Evolutionary conservation across 2,329 filamentous ascomycete species (phyloP).

Genomic region (Reticulascus tulasneorum): DNA sequence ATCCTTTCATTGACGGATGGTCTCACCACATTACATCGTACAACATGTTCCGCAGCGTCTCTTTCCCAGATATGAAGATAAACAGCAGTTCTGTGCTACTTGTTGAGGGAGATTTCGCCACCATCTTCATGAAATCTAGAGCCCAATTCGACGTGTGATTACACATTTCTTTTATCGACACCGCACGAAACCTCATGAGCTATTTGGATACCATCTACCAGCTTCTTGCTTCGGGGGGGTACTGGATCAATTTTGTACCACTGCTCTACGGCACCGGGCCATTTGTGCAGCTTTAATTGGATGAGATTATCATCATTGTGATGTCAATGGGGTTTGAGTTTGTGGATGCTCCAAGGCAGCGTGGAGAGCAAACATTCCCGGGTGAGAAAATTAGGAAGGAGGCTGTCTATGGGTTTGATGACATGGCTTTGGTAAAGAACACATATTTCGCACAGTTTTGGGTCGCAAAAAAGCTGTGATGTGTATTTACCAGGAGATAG

Average conservation of each 20-base stretch:
- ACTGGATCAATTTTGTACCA: conserved; percentile 55
- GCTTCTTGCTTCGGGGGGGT: conserved; percentile 41
- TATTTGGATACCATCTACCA: conserved; percentile 52
- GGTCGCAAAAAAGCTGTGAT: conserved; percentile 32
- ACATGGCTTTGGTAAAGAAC: conserved; percentile 44
- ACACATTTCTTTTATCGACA: conserved; percentile 61
- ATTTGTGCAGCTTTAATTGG: conserved; percentile 50
- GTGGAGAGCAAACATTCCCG: conserved; percentile 38
- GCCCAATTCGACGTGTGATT: conserved; percentile 43
- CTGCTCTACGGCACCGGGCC: conserved; percentile 51
- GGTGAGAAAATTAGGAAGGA: conserved; percentile 37
- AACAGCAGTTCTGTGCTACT: conserved; percentile 36
- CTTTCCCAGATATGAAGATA: conserved; percentile 38
- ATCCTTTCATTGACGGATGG: conserved; percentile 54
- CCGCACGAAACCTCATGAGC: conserved; percentile 49
- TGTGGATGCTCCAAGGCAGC: conserved; percentile 34
- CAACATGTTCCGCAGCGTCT: conserved; percentile 42
- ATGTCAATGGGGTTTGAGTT: conserved; percentile 50
- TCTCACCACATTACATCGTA: conserved; percentile 48
- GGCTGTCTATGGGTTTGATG: conserved; percentile 50
- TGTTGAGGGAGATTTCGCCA: conserved; percentile 55
- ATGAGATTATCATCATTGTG: conserved; percentile 45
- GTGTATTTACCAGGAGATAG: too few species aligned
- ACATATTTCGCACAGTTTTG: conserved; percentile 53
- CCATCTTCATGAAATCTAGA: conserved; percentile 24